Conservation (phyloP, 2,329 filamentous ascomycete species). For the Talaromyces islandicus region DNA sequence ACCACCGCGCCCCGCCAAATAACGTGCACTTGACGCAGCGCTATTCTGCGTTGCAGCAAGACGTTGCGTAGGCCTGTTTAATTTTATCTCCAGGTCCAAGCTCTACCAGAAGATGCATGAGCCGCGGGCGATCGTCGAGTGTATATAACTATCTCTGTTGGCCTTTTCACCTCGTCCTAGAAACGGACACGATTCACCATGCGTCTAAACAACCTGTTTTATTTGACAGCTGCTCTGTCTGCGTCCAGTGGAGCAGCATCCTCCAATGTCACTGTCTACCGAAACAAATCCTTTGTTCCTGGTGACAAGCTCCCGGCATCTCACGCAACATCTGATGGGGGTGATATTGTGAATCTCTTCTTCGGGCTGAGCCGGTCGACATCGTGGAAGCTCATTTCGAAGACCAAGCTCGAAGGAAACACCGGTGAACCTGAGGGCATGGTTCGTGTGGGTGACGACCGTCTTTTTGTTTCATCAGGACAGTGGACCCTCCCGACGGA, state of each 20-base stretch:
- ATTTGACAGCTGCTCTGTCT: constrained; percentile 6
- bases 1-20: constrained; percentile 1
- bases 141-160: neutral
- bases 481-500: constrained; percentile 38
- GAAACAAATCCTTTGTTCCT: constrained; percentile 17
- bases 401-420: constrained; percentile 40
- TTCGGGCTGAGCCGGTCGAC: constrained; percentile 41
- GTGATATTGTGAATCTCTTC: constrained; percentile 34
- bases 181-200: constrained; percentile 6
- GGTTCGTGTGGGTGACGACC: constrained; percentile 37
- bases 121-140: neutral
- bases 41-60: neutral
- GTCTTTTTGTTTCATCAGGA: constrained; percentile 42
- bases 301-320: constrained; percentile 17
- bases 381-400: constrained; percentile 38
- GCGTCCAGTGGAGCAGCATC: constrained; percentile 5
- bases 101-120: neutral
- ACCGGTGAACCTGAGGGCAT: constrained; percentile 47
- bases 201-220: constrained; percentile 10
- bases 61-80: neutral
- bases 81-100: neutral
- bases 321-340: constrained; percentile 16
- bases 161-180: neutral
- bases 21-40: neutral
- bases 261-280: constrained; percentile 15